Conservation (phyloP, 164 flowering plant genomes). For the Piper longum region DNA sequence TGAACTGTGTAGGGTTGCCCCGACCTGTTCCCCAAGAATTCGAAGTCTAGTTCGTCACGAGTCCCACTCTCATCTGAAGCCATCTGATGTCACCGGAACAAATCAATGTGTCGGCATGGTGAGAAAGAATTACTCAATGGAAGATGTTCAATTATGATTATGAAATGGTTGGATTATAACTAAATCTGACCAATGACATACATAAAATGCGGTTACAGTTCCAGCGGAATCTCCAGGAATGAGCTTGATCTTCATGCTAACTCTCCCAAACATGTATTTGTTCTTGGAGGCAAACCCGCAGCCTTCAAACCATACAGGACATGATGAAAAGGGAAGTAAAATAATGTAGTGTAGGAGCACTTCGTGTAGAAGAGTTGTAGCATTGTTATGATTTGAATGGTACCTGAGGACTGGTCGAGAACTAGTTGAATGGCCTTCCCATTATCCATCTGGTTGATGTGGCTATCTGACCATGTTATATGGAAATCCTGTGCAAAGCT, state of each 20-base stretch:
- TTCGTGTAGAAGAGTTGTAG: too few species aligned
- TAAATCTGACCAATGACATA: constrained; percentile 1
- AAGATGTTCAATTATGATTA: too few species aligned
- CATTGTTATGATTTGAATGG: neutral
- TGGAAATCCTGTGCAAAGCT: constrained; percentile 34
- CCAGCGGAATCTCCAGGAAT: constrained; percentile 69
- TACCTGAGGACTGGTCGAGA: constrained; percentile 48
- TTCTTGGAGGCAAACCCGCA: constrained; percentile 56
- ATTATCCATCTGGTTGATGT: constrained; percentile 31
- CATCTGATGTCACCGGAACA: constrained; percentile 17
- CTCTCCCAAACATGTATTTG: constrained; percentile 40
- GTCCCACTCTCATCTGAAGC: constrained; percentile 29
- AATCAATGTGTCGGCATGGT: neutral
- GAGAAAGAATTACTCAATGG: neutral
- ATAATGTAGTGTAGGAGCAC: neutral
- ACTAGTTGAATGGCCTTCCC: constrained; percentile 37
- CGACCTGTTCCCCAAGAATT: constrained; percentile 45
- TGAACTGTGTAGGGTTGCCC: constrained; percentile 58
- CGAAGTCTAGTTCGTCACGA: constrained; percentile 51
- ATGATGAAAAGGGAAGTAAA: neutral
- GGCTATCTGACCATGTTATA: constrained; percentile 41
- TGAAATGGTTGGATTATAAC: neutral
- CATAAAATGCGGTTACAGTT: constrained; percentile 61
- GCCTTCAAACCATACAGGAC: constrained; percentile 14
- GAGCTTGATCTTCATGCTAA: constrained; percentile 59